A percentile compares a stretch with the other conserved stretches of the same genome.
phyloP scores from a whole-genome alignment of 1,284 basidiomycete species.

The Moesziomyces sp. region DNA sequence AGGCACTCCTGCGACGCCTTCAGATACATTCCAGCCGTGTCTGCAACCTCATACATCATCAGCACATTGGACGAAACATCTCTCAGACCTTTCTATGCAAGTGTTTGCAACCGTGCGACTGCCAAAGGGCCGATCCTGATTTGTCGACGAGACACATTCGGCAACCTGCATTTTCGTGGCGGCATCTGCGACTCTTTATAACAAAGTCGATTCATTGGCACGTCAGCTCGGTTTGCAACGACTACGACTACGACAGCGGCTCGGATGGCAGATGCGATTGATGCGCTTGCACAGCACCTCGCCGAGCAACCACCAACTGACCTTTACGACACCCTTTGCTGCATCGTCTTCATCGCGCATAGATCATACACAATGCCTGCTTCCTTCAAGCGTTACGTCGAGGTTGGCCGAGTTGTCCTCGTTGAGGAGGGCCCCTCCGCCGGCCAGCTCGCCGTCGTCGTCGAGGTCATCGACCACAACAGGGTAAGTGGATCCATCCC shows the following conservation, averaged over 20 bases:
- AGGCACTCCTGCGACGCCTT: too few species aligned
- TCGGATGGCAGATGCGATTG: not conserved
- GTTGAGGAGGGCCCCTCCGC: slow-evolving; percentile 86
- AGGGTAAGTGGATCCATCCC: slow-evolving; percentile 74
- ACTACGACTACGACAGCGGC: not conserved
- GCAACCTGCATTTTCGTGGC: too few species aligned
- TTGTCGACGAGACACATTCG: too few species aligned
- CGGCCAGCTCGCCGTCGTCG: slow-evolving; percentile 93
- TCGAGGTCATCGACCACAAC: slow-evolving; percentile 99
- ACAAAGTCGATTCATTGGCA: too few species aligned
- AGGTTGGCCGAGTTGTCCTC: slow-evolving; percentile 98
- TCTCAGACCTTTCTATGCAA: too few species aligned
- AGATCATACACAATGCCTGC: slow-evolving; percentile 57
- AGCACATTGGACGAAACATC: too few species aligned
- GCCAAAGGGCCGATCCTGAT: too few species aligned
- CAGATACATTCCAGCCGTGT: too few species aligned
- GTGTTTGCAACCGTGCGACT: too few species aligned
- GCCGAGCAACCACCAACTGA: not conserved
- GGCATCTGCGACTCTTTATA: too few species aligned
- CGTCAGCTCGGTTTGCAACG: not conserved
- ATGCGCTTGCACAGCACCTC: not conserved
- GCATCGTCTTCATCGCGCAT: not conserved
- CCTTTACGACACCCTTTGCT: not conserved
- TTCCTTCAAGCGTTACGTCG: slow-evolving; percentile 91
- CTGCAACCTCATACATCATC: too few species aligned